Conservation (phyloP, 495 filamentous ascomycete genomes). For the Xylaria scruposa region DNA sequence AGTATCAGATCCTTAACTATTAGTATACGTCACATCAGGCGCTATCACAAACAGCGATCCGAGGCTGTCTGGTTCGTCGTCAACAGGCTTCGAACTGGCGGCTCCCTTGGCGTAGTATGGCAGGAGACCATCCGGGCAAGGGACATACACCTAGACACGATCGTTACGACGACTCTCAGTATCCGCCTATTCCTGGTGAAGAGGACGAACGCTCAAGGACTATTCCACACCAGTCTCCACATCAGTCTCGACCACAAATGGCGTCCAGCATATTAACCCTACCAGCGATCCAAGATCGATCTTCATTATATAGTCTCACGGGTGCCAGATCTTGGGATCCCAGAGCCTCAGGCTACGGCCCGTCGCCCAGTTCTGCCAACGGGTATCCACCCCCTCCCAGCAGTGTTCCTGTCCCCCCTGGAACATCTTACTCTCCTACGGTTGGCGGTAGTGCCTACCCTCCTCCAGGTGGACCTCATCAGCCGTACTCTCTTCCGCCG, state of each 20-base stretch:
- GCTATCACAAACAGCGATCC: background rate
- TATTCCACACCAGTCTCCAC: conserved; percentile 37
- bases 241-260: conserved; percentile 41
- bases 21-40: conserved; percentile 1
- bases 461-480: conserved; percentile 33
- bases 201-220: conserved; percentile 50
- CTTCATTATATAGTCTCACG: conserved; percentile 19
- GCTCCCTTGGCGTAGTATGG: conserved; percentile 46
- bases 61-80: conserved; percentile 24
- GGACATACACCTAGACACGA: conserved; percentile 43
- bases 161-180: conserved; percentile 47
- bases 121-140: conserved; percentile 50
- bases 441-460: conserved; percentile 30
- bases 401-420: conserved; percentile 23
- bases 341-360: conserved; percentile 26
- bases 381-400: conserved; percentile 37
- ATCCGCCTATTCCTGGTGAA: conserved; percentile 56
- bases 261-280: conserved; percentile 40
- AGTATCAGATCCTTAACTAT: background rate
- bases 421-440: conserved; percentile 35
- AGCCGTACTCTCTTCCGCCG: conserved; percentile 34
- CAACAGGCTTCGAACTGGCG: conserved; percentile 35
- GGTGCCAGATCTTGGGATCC: conserved; percentile 13
- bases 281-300: conserved; percentile 47
- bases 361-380: conserved; percentile 36